Evolutionary conservation across 2,329 filamentous ascomycete species (phyloP), one percentile per base, ranked within the genome.

Genomic region (Ceratocystis ficicola): DNA sequence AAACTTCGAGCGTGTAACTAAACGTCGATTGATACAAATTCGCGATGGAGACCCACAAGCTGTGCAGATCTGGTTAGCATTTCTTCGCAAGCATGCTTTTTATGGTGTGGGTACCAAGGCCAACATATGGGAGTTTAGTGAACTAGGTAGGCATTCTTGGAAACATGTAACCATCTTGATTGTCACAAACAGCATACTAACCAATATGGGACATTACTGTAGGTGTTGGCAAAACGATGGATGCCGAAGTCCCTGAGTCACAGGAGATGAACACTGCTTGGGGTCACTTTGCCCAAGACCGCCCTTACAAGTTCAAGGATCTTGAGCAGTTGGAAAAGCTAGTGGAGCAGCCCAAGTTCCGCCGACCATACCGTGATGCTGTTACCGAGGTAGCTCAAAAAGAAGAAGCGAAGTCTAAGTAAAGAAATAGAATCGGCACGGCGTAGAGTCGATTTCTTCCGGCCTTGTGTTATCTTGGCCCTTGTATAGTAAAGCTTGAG

Each of bases 51-150:
- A 96, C 72, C 86, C 91, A 0, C 90, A 96, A 74, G 87, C 86
- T 0, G 91, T 99, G 44, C 88, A 95, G 75, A 76, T 92, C 32
- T 99, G 94, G 94, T 78, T 99, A 67, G 91, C 90, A 0, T 97
- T 95, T 73, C 75, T 99, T 73, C 84, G 89, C 73, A 95, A 95
- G 77, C 88, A 96, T 73, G 89, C 91, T 52, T 95, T 94, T 74
- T 89, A 95, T 70, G 94, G 94, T n/a, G 87, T 97, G 50, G 94
- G 94, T 72, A 95, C 99, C 91, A 99, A 99, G 81, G 94, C 94
- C 64, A 96, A 99, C 74, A 83, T 97, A 62, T 99, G 89, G 86
- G 90, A 96, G 73, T 92, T 90, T 75, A 85, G 88, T 72, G 82
- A 83, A 66, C 74, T 92, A 67, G 86, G 88, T 68, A 65, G 32